Conservation (phyloP, 768 basidiomycete species). For the Tricholoma sp. region DNA sequence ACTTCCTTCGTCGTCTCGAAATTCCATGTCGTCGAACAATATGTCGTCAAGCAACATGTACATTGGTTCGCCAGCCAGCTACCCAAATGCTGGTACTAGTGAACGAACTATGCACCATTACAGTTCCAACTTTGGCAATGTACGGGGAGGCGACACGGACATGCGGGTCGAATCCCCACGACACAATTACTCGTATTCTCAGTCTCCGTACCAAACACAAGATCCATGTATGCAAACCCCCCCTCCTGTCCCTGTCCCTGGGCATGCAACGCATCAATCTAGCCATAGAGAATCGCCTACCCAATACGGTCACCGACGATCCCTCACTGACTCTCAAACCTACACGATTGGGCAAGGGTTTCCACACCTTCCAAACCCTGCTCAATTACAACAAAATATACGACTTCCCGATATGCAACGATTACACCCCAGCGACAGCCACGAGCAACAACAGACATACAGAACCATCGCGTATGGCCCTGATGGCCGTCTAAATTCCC, state of each 20-base stretch:
- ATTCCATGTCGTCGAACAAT: slow-evolving; percentile 26
- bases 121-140: slow-evolving; percentile 36
- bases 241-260: slow-evolving; percentile 32
- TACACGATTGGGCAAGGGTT: slow-evolving; percentile 46
- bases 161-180: slow-evolving; percentile 39
- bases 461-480: slow-evolving; percentile 34
- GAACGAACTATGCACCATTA: slow-evolving; percentile 49
- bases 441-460: slow-evolving; percentile 27
- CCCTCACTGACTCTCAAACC: slow-evolving; percentile 52
- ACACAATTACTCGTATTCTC: slow-evolving; percentile 50
- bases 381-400: slow-evolving; percentile 33
- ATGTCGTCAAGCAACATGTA: slow-evolving; percentile 30
- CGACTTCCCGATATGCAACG: slow-evolving; percentile 42
- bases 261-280: slow-evolving; percentile 32
- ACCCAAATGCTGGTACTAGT: slow-evolving; percentile 41
- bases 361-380: slow-evolving; percentile 42
- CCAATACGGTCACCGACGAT: slow-evolving; percentile 51
- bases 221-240: slow-evolving; percentile 36
- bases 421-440: slow-evolving; percentile 23
- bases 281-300: slow-evolving; percentile 38
- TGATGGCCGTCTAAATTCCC: slow-evolving; percentile 43
- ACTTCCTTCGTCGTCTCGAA: slow-evolving; percentile 38
- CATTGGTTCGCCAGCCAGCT: slow-evolving; percentile 33
- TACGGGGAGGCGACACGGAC: slow-evolving; percentile 37
- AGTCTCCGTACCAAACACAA: slow-evolving; percentile 40